A percentile compares a stretch with the other conserved stretches of the same genome.
phyloP scores from a whole-genome alignment of 108 stramenopile species.

The Discostella pseudostelligera region DNA sequence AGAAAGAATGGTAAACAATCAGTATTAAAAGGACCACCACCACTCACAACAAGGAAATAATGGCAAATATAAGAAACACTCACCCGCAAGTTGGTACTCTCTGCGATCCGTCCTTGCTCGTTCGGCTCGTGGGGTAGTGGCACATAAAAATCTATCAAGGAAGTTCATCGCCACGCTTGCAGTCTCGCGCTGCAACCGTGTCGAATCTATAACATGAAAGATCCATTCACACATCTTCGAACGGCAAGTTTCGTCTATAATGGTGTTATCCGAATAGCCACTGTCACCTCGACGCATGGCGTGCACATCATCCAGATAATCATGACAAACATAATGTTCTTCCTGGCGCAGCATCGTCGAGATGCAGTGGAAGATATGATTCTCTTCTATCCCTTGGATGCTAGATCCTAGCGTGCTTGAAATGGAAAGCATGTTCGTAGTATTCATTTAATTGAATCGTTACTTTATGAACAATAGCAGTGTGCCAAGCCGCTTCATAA shows the following conservation, averaged over 20 bases:
- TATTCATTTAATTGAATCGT: too few species aligned
- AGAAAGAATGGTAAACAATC: too few species aligned
- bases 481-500: too few species aligned
- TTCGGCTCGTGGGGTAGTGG: conserved; percentile 28
- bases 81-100: conserved; percentile 55
- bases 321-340: conserved; percentile 23
- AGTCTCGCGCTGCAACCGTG: conserved; percentile 61
- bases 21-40: too few species aligned
- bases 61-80: background rate
- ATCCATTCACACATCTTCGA: conserved; percentile 66
- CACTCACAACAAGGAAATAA: background rate
- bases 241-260: conserved; percentile 56
- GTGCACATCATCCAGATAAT: conserved; percentile 15
- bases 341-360: conserved; percentile 27
- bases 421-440: too few species aligned
- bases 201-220: conserved; percentile 57
- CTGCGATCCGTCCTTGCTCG: conserved; percentile 40
- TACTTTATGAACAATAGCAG: too few species aligned
- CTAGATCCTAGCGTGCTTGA: too few species aligned
- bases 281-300: background rate
- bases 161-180: conserved; percentile 57
- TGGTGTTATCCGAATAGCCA: background rate
- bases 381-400: background rate
- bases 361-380: conserved; percentile 17
- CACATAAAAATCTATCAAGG: conserved; percentile 63